Percentiles rank a stretch among this genome's conserved stretches.
These are phyloP conservation scores for Leptomonas pyrrhocoris DNA, from an alignment of 208 protist species.

Conservation along the genomic window DNA sequence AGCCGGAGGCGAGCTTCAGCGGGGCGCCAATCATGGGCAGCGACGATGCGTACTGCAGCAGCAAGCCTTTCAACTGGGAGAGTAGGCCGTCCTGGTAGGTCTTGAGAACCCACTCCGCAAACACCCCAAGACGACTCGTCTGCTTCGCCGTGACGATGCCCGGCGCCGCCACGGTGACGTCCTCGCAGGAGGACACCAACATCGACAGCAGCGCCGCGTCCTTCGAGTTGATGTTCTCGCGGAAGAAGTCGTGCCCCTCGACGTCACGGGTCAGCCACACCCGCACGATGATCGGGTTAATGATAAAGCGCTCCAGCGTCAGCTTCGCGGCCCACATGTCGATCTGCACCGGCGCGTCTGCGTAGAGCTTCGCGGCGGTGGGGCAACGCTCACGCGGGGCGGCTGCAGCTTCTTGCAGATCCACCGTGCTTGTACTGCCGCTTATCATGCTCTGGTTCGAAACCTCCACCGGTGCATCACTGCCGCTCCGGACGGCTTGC, in stretches of 20 bases:
- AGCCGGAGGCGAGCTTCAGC: constrained; percentile 75
- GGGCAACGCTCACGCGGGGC: constrained; percentile 40
- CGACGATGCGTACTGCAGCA: constrained; percentile 90
- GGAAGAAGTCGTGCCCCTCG: constrained; percentile 81
- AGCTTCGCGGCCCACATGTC: constrained; percentile 69
- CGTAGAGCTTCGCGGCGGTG: constrained; percentile 45
- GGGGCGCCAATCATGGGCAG: constrained; percentile 85
- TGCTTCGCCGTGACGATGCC: constrained; percentile 72
- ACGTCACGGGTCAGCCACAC: constrained; percentile 83
- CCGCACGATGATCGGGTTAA: constrained; percentile 84
- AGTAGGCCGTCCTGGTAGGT: constrained; percentile 74
- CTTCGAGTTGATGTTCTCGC: constrained; percentile 64
- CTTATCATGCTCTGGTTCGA: constrained; percentile 19
- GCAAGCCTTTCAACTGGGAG: constrained; percentile 64
- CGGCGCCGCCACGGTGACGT: constrained; percentile 73
- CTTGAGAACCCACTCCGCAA: constrained; percentile 75
- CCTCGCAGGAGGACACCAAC: constrained; percentile 81
- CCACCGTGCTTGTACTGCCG: constrained; percentile 19
- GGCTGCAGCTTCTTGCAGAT: constrained; percentile 27
- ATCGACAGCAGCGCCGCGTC: constrained; percentile 85
- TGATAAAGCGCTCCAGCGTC: constrained; percentile 82
- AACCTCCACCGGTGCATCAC: not conserved
- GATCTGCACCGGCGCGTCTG: constrained; percentile 52
- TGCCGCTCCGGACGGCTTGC: constrained; percentile 22
- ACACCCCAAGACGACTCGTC: constrained; percentile 55